Evolutionary conservation across 2,329 filamentous ascomycete species (phyloP).

Genomic region (Berkeleyomyces basicola): DNA sequence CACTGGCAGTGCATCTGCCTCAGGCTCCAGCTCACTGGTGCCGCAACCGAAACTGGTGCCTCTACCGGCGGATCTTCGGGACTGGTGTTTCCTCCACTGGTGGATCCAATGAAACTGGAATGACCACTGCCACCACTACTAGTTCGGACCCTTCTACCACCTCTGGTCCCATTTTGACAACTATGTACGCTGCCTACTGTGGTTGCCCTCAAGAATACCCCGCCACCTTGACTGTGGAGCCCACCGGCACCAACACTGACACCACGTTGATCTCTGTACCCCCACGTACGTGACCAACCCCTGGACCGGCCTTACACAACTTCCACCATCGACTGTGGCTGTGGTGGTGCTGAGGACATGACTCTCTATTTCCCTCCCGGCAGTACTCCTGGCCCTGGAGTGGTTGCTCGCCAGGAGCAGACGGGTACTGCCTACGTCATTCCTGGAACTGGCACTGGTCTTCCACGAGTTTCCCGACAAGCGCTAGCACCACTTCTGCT

Average conservation of each 20-base stretch:
- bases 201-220: constrained; percentile 9
- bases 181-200: constrained; percentile 5
- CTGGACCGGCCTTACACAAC: constrained; percentile 7
- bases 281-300: constrained; percentile 9
- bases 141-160: not conserved
- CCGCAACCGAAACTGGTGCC: not conserved
- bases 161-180: not conserved
- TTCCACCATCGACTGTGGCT: constrained; percentile 5
- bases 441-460: not conserved
- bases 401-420: not conserved
- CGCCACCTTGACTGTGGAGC: constrained; percentile 5
- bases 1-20: not conserved
- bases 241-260: constrained; percentile 6
- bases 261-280: constrained; percentile 8
- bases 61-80: not conserved
- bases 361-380: constrained; percentile 11
- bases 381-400: not conserved
- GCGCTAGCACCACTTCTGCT: not conserved
- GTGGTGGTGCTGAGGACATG: constrained; percentile 1
- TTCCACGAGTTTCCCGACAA: not conserved
- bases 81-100: not conserved
- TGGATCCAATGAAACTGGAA: not conserved
- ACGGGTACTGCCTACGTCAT: constrained; percentile 8
- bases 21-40: not conserved
- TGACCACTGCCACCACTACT: not conserved